These are phyloP conservation scores for Apophysomyces trapeziformis DNA, from an alignment of 371 early-diverging fungal species.

Conservation along the genomic window DNA sequence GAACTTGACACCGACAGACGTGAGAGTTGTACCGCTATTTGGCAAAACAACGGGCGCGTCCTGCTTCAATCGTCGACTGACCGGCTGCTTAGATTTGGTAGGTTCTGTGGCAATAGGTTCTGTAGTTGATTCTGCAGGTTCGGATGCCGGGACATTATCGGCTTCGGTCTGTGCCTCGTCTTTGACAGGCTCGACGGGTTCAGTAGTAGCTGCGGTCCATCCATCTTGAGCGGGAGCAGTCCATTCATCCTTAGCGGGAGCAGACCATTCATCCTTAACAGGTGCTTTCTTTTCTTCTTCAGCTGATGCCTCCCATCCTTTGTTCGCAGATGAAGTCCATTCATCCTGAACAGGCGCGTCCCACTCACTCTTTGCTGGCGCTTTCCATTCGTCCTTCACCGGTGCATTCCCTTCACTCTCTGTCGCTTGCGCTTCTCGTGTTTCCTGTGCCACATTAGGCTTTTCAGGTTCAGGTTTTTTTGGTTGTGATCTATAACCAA, in stretches of 20 bases:
- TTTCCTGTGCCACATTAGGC: background rate
- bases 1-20: constrained; percentile 79
- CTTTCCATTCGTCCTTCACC: constrained; percentile 15
- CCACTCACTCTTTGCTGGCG: constrained; percentile 20
- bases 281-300: constrained; percentile 17
- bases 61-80: constrained; percentile 70
- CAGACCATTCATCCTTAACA: constrained; percentile 17
- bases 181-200: constrained; percentile 15
- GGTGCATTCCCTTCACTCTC: constrained; percentile 22
- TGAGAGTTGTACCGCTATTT: constrained; percentile 60
- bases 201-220: constrained; percentile 26
- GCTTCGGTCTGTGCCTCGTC: constrained; percentile 5
- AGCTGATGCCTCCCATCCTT: constrained; percentile 21
- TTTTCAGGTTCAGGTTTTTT: constrained; percentile 50
- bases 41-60: constrained; percentile 91
- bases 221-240: constrained; percentile 19
- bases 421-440: constrained; percentile 24
- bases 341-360: constrained; percentile 21
- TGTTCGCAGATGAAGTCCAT: constrained; percentile 23
- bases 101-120: constrained; percentile 5
- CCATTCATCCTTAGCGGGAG: constrained; percentile 8
- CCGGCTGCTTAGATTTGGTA: constrained; percentile 22
- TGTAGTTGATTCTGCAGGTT: constrained; percentile 11
- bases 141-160: background rate
- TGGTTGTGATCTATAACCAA: constrained; percentile 34